Base-by-base conservation (phyloP, 2,329 filamentous ascomycete genomes). In the Trichoderma guizhouense region DNA sequence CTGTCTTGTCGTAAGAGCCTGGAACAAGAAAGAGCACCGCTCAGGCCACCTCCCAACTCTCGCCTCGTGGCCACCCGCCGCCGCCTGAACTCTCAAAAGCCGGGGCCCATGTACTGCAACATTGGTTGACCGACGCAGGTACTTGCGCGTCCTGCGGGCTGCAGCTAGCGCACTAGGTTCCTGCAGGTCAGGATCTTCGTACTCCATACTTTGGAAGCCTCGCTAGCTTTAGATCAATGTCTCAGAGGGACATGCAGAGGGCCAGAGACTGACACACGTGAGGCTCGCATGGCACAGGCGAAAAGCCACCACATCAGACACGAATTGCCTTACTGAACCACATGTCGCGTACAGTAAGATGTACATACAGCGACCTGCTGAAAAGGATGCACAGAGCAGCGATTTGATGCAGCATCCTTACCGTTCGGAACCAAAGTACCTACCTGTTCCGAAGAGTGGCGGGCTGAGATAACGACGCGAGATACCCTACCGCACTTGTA, bases 31-130 rank as follows among this genome's bases (percentile, higher is more conserved):
- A 36, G 43, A 11, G 28, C 63, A 32, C 28, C 66, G 66, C 58
- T 62, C 57, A 65, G 69, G 51, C 69, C 69, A 66, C 30, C 30
- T 34, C 39, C 36, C 32, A 57, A 15, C 26, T 15, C 15, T 66
- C n/a, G 61, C 69, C 69, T 66, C 69, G 69, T 71, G 69, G 69
- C 69, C 61, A 57, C 21, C 61, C 69, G 61, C 69, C 61, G 69
- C 61, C 61, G 24, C 21, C 32, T 34, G 28, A 63, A 55, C 58
- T 32, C 36, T 62, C 30, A 9, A 15, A 28, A 34, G 15, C 57
- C 36, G 43, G 67, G 60, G 36, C 11, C 11, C 39, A 28, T 34
- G 36, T 34, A 30, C 32, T 55, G 36, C 24, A 69, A 69, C 66
- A 43, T 58, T 28, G 43, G 67, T 3, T 12, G 24, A 12, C 26